Base-by-base conservation (phyloP, 441 rosid species). In the California macrophylla region DNA sequence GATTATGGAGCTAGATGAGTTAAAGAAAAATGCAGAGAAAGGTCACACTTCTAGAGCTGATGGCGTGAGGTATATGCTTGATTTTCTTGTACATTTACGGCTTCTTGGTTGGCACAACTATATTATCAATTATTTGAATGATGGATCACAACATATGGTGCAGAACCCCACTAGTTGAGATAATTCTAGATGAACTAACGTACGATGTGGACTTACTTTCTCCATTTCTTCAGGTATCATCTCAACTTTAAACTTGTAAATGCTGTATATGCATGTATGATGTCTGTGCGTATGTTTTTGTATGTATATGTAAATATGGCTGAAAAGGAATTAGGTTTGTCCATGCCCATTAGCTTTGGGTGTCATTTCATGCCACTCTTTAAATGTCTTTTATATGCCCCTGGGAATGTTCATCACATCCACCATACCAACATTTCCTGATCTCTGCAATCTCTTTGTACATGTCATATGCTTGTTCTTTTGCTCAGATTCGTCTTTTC, bases 1-100 rank as follows among this genome's bases (percentile, higher is more conserved):
- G 98, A 87, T 88, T 69, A 85, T 89, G 86, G 88, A 89, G 75
- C 89, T 93, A 75, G 97, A 93, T 75, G 54, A 50, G 24, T 84
- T 87, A 66, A 91, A 82, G 84, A 84, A 82, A 86, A 80, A 77
- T 73, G 98, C 93, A 38, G 86, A 86, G 70, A 54, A 82, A 81
- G 87, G 91, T 60, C 77, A 21, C 68, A 86, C 86, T 25, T 77
- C 81, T 26, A 84, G 96, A 82, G 88, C 87, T 75, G 97, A 94
- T 52, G 89, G 90, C 72, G 81, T 83, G 64, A 91, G 96, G 98
- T 93, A 74, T 65, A 40, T 72, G 45, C 30, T 68, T 68, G 75
- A 50, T 52, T 68, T 69, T 18, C 36, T 71, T 47, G 32, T 70
- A 15, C 34, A 64, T 36, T 64, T 56, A 47, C 16, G 9, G 13